Conservation (phyloP, 306 rosid species). For the Medicago ruthenica region DNA sequence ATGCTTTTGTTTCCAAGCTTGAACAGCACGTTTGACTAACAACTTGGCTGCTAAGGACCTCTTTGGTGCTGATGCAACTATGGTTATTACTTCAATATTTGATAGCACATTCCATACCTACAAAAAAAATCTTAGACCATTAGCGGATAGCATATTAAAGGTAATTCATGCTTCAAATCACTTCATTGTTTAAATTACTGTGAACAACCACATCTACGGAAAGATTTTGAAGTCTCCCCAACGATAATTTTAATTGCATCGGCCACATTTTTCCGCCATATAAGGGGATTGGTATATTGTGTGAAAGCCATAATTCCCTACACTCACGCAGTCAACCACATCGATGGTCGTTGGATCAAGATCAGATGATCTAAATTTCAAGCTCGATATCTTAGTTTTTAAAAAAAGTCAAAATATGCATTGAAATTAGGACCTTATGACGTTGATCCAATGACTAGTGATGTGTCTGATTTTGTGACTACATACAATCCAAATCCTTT, state of each 20-base stretch:
- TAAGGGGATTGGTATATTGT: neutral
- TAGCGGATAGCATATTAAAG: neutral
- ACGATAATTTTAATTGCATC: neutral
- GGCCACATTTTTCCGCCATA: neutral
- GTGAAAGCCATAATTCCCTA: neutral
- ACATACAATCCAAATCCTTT: neutral
- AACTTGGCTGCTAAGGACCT: slow-evolving; percentile 71
- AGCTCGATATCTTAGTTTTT: neutral
- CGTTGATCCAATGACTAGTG: neutral
- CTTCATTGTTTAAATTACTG: neutral
- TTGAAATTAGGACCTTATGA: too few relatives aligned
- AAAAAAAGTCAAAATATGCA: neutral
- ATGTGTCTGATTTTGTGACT: neutral
- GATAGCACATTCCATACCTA: slow-evolving; percentile 90
- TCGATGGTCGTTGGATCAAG: neutral
- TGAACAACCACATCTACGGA: neutral
- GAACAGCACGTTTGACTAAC: slow-evolving; percentile 63
- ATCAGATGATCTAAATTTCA: neutral
- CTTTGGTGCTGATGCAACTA: slow-evolving; percentile 69
- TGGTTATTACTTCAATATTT: slow-evolving; percentile 67
- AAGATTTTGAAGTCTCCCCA: neutral
- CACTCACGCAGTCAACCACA: neutral
- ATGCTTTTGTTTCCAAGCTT: slow-evolving; percentile 59
- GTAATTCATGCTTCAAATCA: neutral
- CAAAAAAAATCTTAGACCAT: neutral